phyloP scores from a whole-genome alignment of 2,329 filamentous ascomycete genomes.

The Triangularia verruculosa region DNA sequence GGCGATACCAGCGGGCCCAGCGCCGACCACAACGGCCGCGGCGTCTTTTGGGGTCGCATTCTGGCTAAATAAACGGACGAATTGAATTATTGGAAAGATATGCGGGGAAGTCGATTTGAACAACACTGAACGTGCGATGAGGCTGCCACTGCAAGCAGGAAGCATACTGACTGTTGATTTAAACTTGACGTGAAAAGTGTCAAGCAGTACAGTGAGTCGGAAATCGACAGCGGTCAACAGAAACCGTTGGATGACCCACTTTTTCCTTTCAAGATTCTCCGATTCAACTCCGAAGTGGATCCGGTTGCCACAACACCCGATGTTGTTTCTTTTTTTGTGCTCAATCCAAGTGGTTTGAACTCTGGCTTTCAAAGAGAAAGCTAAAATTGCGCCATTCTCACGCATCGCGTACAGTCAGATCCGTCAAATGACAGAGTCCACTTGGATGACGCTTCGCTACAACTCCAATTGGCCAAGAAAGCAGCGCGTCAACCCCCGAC shows the following conservation, averaged over 20 bases:
- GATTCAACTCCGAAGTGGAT: not conserved
- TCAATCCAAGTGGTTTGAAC: not conserved
- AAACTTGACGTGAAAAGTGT: too few species aligned
- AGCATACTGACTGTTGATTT: not conserved
- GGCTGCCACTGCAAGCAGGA: not conserved
- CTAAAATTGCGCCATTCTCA: not conserved
- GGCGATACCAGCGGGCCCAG: slow-evolving; percentile 25
- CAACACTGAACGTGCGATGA: not conserved
- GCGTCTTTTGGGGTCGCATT: not conserved
- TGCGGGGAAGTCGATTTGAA: not conserved
- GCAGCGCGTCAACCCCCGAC: too few species aligned
- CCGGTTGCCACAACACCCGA: not conserved
- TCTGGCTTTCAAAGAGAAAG: not conserved
- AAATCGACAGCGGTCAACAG: not conserved
- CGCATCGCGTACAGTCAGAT: not conserved
- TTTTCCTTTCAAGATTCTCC: not conserved
- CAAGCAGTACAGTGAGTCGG: not conserved
- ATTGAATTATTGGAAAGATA: not conserved
- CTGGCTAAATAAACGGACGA: not conserved
- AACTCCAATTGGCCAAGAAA: too few species aligned
- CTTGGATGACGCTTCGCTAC: not conserved
- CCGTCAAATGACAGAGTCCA: not conserved
- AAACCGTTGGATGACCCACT: not conserved
- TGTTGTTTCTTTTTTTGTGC: not conserved
- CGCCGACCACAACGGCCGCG: slow-evolving; percentile 23